Evolutionary conservation across 768 basidiomycete genomes (phyloP), one percentile per base, ranked within the genome.

Genomic region (Asterophora lycoperdoides): DNA sequence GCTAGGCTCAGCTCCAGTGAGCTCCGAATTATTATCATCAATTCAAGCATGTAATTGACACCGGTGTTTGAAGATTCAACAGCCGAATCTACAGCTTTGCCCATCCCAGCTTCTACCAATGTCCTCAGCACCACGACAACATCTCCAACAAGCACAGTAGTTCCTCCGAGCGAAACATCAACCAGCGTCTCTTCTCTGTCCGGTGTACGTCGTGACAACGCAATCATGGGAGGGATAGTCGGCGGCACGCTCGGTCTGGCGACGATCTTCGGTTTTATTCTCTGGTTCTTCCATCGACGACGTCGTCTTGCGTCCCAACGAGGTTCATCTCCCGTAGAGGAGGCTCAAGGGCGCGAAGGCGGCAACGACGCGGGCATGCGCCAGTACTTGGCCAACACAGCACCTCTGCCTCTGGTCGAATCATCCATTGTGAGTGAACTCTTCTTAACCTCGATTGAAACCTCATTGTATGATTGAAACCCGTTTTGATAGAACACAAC

Each of bases 191-290:
- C 45, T 11, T 34, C 54, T 23, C 28, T 47, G 8, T 23, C 56
- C 1, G 43, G 23, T 23, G 59, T n/a, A 41, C 60, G 23, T n/a
- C 68, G 63, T 14, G 70, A 70, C 8, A 66, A 71, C 56, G 59
- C 60, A 8, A 67, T 80, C 15, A 71, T 73, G 2, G 79, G 77
- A 29, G 75, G 76, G n/a, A 64, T 72, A 19, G 65, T 77, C 7
- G 75, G 73, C 14, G 74, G 68, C 2, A 39, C 74, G 6, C 53
- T 71, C 10, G 72, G 64, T 17, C 45, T 71, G 17, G 65, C 63
- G 4, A 36, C 73, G 28, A 51, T 78, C n/a, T 61, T 48, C 14
- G 70, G 55, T 4, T 18, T 64, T 6, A 45, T 58, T 9, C 71
- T 41, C 41, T 65, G 61, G 61, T 57, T 41, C 41, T 41, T 64